phyloP scores from a whole-genome alignment of 2,329 filamentous ascomycete genomes.

The Diaporthe citri region DNA sequence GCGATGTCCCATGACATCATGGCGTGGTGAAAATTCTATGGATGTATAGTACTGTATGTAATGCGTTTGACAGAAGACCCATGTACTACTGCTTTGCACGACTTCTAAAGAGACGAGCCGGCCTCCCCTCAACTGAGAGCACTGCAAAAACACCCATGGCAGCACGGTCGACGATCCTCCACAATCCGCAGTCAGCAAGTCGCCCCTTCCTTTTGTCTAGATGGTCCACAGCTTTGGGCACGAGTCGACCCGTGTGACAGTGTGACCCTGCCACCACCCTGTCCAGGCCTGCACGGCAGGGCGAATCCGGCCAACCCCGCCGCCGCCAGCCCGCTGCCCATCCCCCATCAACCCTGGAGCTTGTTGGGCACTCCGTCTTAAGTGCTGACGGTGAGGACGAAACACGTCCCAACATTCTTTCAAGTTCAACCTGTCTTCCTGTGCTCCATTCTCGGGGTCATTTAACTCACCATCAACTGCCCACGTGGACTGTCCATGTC shows the following conservation, averaged over 20 bases:
- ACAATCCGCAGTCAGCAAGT: constrained; percentile 3
- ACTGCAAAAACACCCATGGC: neutral
- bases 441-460: neutral
- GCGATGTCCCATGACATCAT: constrained; percentile 23
- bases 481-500: constrained; percentile 2
- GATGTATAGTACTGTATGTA: neutral
- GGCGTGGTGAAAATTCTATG: neutral
- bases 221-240: constrained; percentile 26
- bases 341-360: constrained; percentile 19
- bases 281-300: neutral
- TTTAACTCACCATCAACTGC: constrained; percentile 22
- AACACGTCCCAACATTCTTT: constrained; percentile 34
- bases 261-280: constrained; percentile 9
- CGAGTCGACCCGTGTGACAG: constrained; percentile 27
- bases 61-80: neutral
- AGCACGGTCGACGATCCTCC: constrained; percentile 4
- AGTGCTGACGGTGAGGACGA: constrained; percentile 23
- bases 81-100: neutral
- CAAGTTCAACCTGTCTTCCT: neutral
- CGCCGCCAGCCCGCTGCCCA: neutral
- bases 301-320: constrained; percentile 23
- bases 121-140: neutral
- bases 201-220: neutral
- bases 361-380: constrained; percentile 31
- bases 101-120: neutral